phyloP scores from a whole-genome alignment of 305 asterid species.

The Andrographis paniculata region DNA sequence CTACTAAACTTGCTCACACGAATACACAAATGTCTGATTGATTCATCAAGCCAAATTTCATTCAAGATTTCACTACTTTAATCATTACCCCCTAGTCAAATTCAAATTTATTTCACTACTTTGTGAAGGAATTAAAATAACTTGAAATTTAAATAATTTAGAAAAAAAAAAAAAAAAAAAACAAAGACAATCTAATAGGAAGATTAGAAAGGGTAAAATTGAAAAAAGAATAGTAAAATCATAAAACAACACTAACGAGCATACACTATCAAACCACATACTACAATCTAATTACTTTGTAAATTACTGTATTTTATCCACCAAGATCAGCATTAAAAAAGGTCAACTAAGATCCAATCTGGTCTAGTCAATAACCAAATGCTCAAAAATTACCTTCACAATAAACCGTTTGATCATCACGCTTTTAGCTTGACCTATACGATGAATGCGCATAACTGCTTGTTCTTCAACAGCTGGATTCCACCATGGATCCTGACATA shows the following conservation, averaged over 20 bases:
- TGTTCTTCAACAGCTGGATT: constrained; percentile 99
- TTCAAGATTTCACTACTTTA: background rate
- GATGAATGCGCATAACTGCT: constrained; percentile 98
- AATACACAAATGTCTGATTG: background rate
- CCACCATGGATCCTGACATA: constrained; percentile 98
- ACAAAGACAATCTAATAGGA: no score
- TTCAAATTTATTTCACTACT: no score
- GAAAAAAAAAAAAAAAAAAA: no score
- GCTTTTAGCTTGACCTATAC: constrained; percentile 83
- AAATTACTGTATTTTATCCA: background rate
- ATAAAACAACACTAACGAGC: no score
- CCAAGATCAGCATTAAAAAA: background rate
- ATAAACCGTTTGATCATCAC: constrained; percentile 77
- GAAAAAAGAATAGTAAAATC: no score
- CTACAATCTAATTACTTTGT: no score
- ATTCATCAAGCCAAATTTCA: background rate
- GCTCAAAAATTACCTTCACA: constrained; percentile 50
- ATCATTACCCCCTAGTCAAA: background rate
- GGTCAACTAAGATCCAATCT: background rate
- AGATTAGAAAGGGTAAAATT: no score
- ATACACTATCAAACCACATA: no score
- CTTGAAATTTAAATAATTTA: background rate
- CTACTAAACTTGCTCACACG: no score
- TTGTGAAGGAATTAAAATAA: background rate
- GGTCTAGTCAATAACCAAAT: background rate